Conservation (phyloP, 2,329 filamentous ascomycete genomes). For the Epichloe coenophiala region DNA sequence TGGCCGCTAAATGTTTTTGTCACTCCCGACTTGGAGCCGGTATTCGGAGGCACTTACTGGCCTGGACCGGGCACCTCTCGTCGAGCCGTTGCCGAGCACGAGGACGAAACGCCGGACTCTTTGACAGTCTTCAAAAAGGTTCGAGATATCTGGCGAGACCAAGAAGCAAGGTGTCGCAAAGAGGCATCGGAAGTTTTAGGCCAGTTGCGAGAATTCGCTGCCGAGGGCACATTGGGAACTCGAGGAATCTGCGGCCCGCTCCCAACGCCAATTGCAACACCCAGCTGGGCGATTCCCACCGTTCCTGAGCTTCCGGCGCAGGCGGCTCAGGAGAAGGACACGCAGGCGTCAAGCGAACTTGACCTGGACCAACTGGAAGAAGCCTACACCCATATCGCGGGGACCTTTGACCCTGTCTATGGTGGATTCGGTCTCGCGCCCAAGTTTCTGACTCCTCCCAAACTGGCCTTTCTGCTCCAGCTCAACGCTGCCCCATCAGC, state of each 20-base stretch:
- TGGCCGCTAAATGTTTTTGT: slow-evolving; percentile 97
- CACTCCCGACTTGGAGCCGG: slow-evolving; percentile 80
- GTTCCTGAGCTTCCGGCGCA: slow-evolving; percentile 12
- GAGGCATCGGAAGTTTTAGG: slow-evolving; percentile 72
- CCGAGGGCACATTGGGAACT: slow-evolving; percentile 63
- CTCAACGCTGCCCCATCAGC: slow-evolving; percentile 57
- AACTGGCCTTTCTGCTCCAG: slow-evolving; percentile 68
- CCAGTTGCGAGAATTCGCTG: slow-evolving; percentile 75
- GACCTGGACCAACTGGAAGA: slow-evolving; percentile 89
- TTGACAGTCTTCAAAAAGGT: slow-evolving; percentile 74
- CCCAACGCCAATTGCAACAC: slow-evolving; percentile 16
- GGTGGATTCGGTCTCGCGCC: slow-evolving; percentile 73
- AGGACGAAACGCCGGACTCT: slow-evolving; percentile 59
- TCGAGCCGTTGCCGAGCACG: slow-evolving; percentile 23
- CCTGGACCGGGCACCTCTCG: slow-evolving; percentile 55
- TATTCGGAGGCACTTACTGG: slow-evolving; percentile 96
- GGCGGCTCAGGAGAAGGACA: slow-evolving; percentile 11
- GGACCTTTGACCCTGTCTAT: slow-evolving; percentile 64
- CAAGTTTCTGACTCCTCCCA: slow-evolving; percentile 82
- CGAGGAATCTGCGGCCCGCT: slow-evolving; percentile 19
- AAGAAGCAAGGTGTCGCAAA: slow-evolving; percentile 68
- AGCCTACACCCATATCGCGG: slow-evolving; percentile 66
- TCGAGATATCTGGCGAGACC: slow-evolving; percentile 60
- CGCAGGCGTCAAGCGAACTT: slow-evolving; percentile 47
- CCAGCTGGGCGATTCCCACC: slow-evolving; percentile 18